A percentile compares a stretch with the other conserved stretches of the same genome.
Evolutionary conservation across 23 red algal species (phyloP).

Genomic region (Agarophyton chilense): DNA sequence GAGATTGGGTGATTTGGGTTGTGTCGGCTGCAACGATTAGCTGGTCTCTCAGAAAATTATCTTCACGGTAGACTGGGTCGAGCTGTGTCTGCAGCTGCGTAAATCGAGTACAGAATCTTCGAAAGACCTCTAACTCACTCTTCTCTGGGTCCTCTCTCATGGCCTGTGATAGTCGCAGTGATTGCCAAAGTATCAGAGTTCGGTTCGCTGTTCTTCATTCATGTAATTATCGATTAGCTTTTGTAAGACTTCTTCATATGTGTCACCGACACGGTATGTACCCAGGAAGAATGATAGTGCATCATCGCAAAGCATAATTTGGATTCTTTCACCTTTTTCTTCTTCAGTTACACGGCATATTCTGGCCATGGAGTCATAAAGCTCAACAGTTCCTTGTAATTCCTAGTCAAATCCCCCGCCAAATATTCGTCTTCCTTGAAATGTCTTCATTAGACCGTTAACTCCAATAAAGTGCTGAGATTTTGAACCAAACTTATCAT

Average conservation of each 20-base stretch:
- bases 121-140: slow-evolving; percentile 6
- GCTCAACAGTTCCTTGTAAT: background rate
- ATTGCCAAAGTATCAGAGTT: slow-evolving; percentile 1
- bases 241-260: background rate
- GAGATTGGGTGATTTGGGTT: background rate
- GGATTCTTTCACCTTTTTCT: background rate
- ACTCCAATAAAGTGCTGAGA: background rate
- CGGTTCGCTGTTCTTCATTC: background rate
- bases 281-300: background rate
- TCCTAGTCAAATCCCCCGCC: background rate
- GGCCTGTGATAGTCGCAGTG: background rate
- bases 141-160: slow-evolving; percentile 18
- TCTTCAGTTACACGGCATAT: background rate
- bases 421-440: background rate
- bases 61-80: background rate
- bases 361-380: slow-evolving; percentile 22
- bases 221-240: background rate
- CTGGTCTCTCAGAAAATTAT: slow-evolving; percentile 27
- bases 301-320: background rate
- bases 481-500: background rate
- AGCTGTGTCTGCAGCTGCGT: background rate
- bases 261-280: background rate
- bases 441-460: background rate
- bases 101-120: background rate
- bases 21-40: slow-evolving; percentile 8